Percentiles rank a stretch among this genome's conserved stretches.
Evolutionary conservation across 2,329 filamentous ascomycete genomes (phyloP).

Genomic region (Cladosporium austrohemisphaericum): DNA sequence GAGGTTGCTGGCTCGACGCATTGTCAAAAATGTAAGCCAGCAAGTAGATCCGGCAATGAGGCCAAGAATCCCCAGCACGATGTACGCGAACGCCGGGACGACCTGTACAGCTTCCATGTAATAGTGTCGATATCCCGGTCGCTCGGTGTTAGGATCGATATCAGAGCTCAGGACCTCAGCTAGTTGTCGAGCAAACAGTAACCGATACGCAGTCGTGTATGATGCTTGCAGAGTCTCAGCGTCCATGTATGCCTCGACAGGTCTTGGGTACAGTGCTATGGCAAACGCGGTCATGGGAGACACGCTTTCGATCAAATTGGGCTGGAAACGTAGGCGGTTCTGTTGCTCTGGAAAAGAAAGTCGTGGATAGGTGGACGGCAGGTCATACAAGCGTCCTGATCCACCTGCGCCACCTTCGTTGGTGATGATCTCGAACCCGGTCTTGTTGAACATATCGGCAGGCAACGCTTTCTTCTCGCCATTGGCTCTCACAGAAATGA

Average conservation of each 20-base stretch:
- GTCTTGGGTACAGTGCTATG: constrained; percentile 26
- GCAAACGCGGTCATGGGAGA: no score
- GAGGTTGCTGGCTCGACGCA: no score
- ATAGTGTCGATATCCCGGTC: constrained; percentile 23
- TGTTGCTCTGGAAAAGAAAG: no score
- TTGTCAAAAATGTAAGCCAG: no score
- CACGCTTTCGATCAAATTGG: no score
- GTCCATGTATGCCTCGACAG: constrained; percentile 35
- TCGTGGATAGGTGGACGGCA: no score
- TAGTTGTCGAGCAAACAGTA: constrained; percentile 41
- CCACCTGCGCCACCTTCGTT: no score
- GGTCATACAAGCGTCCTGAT: no score
- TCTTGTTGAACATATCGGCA: constrained; percentile 29
- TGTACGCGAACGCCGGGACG: constrained; percentile 37
- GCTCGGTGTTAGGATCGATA: constrained; percentile 14
- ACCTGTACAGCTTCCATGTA: constrained; percentile 35
- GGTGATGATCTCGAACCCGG: constrained; percentile 34
- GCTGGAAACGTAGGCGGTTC: no score
- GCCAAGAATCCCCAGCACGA: neutral
- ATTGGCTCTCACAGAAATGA: constrained; percentile 20
- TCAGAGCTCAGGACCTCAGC: constrained; percentile 27
- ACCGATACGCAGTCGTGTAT: constrained; percentile 42
- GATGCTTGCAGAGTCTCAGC: constrained; percentile 31
- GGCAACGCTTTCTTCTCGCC: constrained; percentile 27
- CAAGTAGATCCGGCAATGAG: no score